phyloP scores from a whole-genome alignment of 2,329 filamentous ascomycete species.

The Neonectria ditissima region DNA sequence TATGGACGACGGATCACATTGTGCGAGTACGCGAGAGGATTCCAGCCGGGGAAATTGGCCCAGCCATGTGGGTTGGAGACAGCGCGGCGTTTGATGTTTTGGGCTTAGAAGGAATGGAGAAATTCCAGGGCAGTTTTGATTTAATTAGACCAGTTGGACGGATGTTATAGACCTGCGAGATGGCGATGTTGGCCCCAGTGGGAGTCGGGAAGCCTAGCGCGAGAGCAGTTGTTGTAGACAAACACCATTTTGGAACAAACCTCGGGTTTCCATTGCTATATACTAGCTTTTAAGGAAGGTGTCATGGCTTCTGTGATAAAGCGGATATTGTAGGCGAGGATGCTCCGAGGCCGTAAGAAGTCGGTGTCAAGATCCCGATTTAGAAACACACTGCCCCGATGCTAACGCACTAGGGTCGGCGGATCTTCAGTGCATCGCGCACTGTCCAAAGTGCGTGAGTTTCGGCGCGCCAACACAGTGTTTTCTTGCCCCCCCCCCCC shows the following conservation, averaged over 20 bases:
- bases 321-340: constrained; percentile 1
- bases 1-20: constrained; percentile 4
- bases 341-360: constrained; percentile 8
- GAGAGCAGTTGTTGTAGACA: neutral
- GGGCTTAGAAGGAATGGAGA: constrained; percentile 9
- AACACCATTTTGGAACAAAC: neutral
- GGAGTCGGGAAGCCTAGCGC: neutral
- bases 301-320: constrained; percentile 15
- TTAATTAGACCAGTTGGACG: constrained; percentile 13
- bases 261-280: neutral
- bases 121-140: constrained; percentile 13
- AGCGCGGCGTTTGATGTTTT: constrained; percentile 4
- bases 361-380: constrained; percentile 32
- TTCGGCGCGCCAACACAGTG: constrained; percentile 16
- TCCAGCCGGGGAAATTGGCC: constrained; percentile 5
- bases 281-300: neutral
- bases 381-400: constrained; percentile 41
- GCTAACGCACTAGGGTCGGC: constrained; percentile 13
- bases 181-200: neutral
- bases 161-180: constrained; percentile 2
- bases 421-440: constrained; percentile 1
- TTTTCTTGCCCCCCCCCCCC: neutral
- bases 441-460: constrained; percentile 5
- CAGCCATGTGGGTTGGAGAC: constrained; percentile 9
- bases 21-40: constrained; percentile 8